Base-by-base conservation (phyloP, 1,284 basidiomycete species). In the Cutaneotrichosporon cyanovorans region DNA sequence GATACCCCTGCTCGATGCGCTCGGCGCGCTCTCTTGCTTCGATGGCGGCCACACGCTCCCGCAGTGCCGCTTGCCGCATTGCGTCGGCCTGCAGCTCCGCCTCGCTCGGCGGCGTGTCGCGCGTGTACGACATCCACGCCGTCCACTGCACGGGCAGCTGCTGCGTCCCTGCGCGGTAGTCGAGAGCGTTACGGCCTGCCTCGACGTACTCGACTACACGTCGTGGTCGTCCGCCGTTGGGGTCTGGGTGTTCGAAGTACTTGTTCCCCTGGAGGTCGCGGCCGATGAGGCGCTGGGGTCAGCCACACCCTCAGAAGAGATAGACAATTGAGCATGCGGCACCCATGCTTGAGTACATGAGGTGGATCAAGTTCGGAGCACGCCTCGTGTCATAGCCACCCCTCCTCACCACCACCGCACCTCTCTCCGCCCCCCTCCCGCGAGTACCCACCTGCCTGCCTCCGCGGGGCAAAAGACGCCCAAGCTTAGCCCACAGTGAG, bases 1-100 rank as follows among this genome's bases (percentile, higher is more conserved):
- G 50, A 40, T 63, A 70, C 9, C 68, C 68, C 42, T 70, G 68
- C 25, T 56, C 46, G 14, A 70, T 70, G n/a, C 68, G 42, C 42
- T 70, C 68, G 22, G 49, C 62, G 14, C 46, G 36, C 42, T 70
- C 68, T 1, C 68, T 45, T 20, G 42, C 55, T 50, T 66, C 68
- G 28, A 70, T 70, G 0, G 50, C 57, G 4, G 49, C 46, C 8
- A 70, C 54, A 25, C 56, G 50, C 5, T 56, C 53, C 21, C 36
- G 31, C 2, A 70, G 58, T 10, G 40, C 14, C 19, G 43, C 37
- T 42, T 58, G 60, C 3, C 68, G 59, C 10, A 28, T 25, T 5
- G 41, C 45, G 43, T 70, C 68, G 1, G 15, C n/a, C 40, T 58
- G 47, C 12, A 70, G 58, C 45, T 70, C 68, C 16, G 41, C 37